A percentile compares a stretch with the other conserved stretches of the same genome.
These are phyloP conservation scores for Neospora caninum DNA, from an alignment of 169 alveolate genomes.

Conservation along the genomic window DNA sequence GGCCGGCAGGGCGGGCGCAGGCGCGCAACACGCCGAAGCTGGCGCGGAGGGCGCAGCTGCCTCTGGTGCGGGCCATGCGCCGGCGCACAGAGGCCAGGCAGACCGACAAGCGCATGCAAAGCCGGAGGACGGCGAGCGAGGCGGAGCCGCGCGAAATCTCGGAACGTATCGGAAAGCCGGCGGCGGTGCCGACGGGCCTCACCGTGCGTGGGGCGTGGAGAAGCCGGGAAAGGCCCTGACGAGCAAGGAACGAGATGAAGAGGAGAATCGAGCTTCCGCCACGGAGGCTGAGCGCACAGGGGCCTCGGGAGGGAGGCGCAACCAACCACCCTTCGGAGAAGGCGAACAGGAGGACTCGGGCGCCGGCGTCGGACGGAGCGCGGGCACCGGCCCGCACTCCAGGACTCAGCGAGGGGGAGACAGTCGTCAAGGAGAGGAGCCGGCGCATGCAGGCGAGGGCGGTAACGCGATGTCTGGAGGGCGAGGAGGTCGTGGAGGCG, in stretches of 20 bases:
- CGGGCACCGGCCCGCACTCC: not conserved
- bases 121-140: not conserved
- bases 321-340: not conserved
- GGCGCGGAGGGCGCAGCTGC: not conserved
- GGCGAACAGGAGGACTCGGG: not conserved
- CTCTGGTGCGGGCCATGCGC: not conserved
- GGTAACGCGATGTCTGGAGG: not conserved
- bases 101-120: not conserved
- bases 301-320: not conserved
- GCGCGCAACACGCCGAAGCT: too few relatives aligned
- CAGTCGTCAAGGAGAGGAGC: not conserved
- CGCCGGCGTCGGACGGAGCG: conserved; percentile 6
- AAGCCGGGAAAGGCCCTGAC: not conserved
- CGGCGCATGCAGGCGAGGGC: not conserved
- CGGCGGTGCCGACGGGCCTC: not conserved
- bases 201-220: conserved; percentile 9
- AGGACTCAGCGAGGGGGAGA: not conserved
- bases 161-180: not conserved
- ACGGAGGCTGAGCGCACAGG: not conserved
- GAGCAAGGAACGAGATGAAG: not conserved
- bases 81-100: not conserved
- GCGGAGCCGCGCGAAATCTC: not conserved
- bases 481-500: not conserved
- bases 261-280: not conserved
- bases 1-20: too few relatives aligned